Evolutionary conservation across 2,329 filamentous ascomycete genomes (phyloP).

Genomic region (Ceratocystis lukuohia): DNA sequence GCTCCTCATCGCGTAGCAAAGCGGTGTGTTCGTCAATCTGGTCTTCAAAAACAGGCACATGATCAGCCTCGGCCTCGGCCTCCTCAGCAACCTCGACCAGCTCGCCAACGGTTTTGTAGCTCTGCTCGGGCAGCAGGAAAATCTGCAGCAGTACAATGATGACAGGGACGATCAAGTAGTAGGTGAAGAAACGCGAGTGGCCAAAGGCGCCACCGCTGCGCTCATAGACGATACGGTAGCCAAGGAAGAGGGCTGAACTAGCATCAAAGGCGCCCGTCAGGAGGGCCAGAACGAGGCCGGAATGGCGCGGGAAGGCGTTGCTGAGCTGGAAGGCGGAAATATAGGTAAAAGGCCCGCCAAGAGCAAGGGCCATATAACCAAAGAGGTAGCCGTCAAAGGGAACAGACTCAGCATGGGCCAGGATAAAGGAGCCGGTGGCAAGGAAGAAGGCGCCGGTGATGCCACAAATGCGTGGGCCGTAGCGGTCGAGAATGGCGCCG

Average conservation of each 20-base stretch:
- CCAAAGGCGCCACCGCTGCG: constrained; percentile 42
- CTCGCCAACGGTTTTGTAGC: constrained; percentile 77
- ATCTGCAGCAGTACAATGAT: constrained; percentile 55
- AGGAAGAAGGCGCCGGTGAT: constrained; percentile 58
- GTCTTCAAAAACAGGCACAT: constrained; percentile 33
- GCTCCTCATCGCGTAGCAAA: constrained; percentile 41
- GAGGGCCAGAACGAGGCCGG: constrained; percentile 65
- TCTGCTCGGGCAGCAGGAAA: constrained; percentile 57
- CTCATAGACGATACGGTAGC: constrained; percentile 60
- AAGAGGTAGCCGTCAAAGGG: constrained; percentile 62
- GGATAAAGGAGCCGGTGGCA: constrained; percentile 53
- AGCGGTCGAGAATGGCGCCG: constrained; percentile 71
- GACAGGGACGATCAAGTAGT: constrained; percentile 56
- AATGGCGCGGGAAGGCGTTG: constrained; percentile 65
- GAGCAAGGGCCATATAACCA: constrained; percentile 62
- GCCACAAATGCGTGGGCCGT: constrained; percentile 64
- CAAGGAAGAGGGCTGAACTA: constrained; percentile 62
- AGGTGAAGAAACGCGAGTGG: constrained; percentile 55
- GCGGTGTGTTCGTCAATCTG: constrained; percentile 45
- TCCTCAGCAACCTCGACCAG: constrained; percentile 60
- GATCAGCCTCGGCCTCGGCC: constrained; percentile 25
- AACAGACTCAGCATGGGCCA: constrained; percentile 52
- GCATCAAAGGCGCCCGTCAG: constrained; percentile 75
- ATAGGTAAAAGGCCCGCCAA: constrained; percentile 71
- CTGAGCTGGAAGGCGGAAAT: constrained; percentile 75